These are phyloP conservation scores for Colletotrichum destructivum DNA, from an alignment of 2,329 filamentous ascomycete genomes.

Conservation along the genomic window DNA sequence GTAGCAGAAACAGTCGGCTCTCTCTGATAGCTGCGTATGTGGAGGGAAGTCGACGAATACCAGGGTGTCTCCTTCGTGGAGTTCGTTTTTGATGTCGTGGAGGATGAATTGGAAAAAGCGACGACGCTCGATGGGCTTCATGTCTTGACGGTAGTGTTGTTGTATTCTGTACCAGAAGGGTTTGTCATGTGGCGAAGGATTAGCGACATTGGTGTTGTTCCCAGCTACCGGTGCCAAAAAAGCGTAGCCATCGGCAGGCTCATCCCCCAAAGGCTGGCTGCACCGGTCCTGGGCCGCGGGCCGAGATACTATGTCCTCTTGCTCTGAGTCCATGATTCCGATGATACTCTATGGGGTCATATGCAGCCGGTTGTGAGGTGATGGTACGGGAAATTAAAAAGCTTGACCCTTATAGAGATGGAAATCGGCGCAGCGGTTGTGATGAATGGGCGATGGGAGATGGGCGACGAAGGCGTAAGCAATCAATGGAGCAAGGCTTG, in stretches of 20 bases:
- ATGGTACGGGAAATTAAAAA: not conserved
- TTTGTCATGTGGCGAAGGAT: not conserved
- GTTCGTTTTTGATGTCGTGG: slow-evolving; percentile 43
- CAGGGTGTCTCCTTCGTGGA: slow-evolving; percentile 58
- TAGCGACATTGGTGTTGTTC: not conserved
- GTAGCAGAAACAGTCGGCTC: slow-evolving; percentile 54
- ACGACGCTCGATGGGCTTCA: slow-evolving; percentile 19
- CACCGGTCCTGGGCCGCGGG: not conserved
- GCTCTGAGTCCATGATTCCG: slow-evolving; percentile 8
- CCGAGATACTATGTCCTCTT: not conserved
- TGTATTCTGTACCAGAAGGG: not conserved
- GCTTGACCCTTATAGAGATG: not conserved
- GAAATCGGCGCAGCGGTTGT: not conserved
- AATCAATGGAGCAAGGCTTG: not conserved
- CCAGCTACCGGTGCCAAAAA: not conserved
- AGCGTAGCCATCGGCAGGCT: not conserved
- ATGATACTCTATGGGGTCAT: not conserved
- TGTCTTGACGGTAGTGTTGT: slow-evolving; percentile 1
- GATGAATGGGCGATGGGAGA: too few relatives aligned
- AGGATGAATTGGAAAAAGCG: slow-evolving; percentile 35
- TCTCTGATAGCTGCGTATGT: slow-evolving; percentile 39
- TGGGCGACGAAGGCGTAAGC: not conserved
- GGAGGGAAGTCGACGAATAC: slow-evolving; percentile 59
- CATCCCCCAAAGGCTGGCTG: not conserved
- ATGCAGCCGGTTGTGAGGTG: not conserved